Base-by-base conservation (phyloP, 1,284 basidiomycete species). In the Porodaedalea pini region DNA sequence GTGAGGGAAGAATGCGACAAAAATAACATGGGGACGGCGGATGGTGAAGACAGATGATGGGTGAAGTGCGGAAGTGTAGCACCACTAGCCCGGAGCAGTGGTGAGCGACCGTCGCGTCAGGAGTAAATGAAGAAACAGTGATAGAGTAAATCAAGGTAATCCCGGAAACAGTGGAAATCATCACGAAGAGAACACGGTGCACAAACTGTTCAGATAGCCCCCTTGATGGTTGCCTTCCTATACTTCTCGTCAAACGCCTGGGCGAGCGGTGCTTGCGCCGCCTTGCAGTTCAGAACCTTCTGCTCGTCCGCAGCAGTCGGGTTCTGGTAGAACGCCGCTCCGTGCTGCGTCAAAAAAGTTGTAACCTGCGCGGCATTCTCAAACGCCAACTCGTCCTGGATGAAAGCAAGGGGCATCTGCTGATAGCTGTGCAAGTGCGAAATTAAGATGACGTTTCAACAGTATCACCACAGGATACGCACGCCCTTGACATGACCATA, bases 401-500 rank as follows among this genome's bases (percentile, higher is more conserved):
- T 75, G 72, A 92, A 93, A 2, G 78, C 64, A 49, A 99, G 76
- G n/a, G 89, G 78, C 21, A 98, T 73, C 51, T 82, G 82, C 68
- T 79, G 78, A 70, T 96, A 96, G 64, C 94, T 97, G 45, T 17
- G 15, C 2, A 7, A 41, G 25, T n/a, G n/a, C 15, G 15, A 27
- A 15, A 27, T 6, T 47, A 15, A 32, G 25, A 8, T 15, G 25
- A 10, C 6, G 45, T 47, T 47, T 47, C 45, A 31, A 15, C 2
- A 4, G n/a, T 31, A 52, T 25, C 43, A 4, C 13, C 4, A 53
- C 39, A 31, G 36, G 34, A 29, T 34, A 78, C 94, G 68, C 65
- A 96, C 94, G 91, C 89, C 81, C 90, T 95, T 37, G 92, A 84
- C 77, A 99, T 94, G 65, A 90, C 84, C 65, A 93, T 82, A 57